Evolutionary conservation across 768 basidiomycete genomes (phyloP).

Genomic region (Coprinopsis marcescibilis): DNA sequence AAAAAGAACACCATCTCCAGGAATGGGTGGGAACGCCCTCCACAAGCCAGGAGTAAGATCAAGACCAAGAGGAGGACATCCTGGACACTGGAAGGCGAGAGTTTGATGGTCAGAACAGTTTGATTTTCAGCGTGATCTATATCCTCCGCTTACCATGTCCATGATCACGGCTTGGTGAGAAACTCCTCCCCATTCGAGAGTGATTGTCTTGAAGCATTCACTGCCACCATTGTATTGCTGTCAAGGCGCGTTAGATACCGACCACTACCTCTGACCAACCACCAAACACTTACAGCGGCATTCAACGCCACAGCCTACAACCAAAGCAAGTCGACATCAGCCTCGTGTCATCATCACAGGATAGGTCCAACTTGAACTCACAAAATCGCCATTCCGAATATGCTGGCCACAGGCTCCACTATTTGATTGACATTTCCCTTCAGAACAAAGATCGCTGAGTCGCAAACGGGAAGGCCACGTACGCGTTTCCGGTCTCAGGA

Average conservation of each 20-base stretch:
- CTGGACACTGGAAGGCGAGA: slow-evolving; percentile 8
- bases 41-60: slow-evolving; percentile 42
- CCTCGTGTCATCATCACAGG: slow-evolving; percentile 33
- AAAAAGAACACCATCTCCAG: slow-evolving; percentile 46
- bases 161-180: slow-evolving; percentile 50
- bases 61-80: slow-evolving; percentile 4
- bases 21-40: slow-evolving; percentile 55
- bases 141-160: slow-evolving; percentile 45
- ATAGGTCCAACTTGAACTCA: slow-evolving; percentile 34
- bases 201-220: slow-evolving; percentile 36
- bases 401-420: slow-evolving; percentile 9
- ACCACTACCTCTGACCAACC: no score
- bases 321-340: background rate
- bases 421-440: slow-evolving; percentile 62
- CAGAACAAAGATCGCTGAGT: slow-evolving; percentile 67
- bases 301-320: slow-evolving; percentile 27
- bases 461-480: no score
- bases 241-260: background rate
- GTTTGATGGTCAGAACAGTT: slow-evolving; percentile 1
- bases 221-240: slow-evolving; percentile 15
- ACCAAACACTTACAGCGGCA: slow-evolving; percentile 19
- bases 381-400: slow-evolving; percentile 22
- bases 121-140: background rate
- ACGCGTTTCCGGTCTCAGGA: no score
- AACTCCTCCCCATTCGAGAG: slow-evolving; percentile 57